Evolutionary conservation across 1,139 yeast genomes (phyloP), one percentile per base, ranked within the genome.

Genomic region (Hanseniaspora sp.): DNA sequence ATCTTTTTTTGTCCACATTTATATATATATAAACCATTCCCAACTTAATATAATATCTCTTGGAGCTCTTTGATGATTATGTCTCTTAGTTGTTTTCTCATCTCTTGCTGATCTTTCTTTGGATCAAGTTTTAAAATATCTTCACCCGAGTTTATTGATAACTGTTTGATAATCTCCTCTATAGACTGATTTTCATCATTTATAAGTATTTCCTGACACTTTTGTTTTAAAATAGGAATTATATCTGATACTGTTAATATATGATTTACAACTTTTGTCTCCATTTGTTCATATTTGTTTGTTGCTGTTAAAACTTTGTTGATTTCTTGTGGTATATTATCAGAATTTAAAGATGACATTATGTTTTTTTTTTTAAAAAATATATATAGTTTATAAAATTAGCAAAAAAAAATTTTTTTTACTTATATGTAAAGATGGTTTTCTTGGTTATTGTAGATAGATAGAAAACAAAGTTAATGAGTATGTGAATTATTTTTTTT

Each of bases 321-420:
- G 23, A 53, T 30, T 38, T 52, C 56, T 28, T 31, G 3, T n/a
- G 49, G 44, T 7, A 48, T 48, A 33, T 40, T 46, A 18, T 43
- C 46, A 9, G 37, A 30, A 5, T 30, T 11, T 12, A 30, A 43
- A 30, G 35, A 30, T 4, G 37, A 9, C 37, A 43, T 43, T 30
- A 2, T 41, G 11, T 6, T 39, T 15, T 37, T n/a, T 15, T 37
- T 37, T n/a, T n/a, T n/a, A n/a, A n/a, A n/a, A n/a, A n/a, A n/a
- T n/a, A n/a, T n/a, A n/a, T n/a, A n/a, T n/a, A n/a, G n/a, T n/a
- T n/a, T n/a, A n/a, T n/a, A n/a, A n/a, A n/a, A n/a, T n/a, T n/a
- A n/a, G n/a, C n/a, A n/a, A n/a, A n/a, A n/a, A n/a, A n/a, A n/a
- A n/a, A n/a, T n/a, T n/a, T n/a, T n/a, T n/a, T n/a, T n/a, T n/a